A percentile compares a stretch with the other conserved stretches of the same genome.
Evolutionary conservation across 306 rosid genomes (phyloP).

Genomic region (Ormosia semicastrata): DNA sequence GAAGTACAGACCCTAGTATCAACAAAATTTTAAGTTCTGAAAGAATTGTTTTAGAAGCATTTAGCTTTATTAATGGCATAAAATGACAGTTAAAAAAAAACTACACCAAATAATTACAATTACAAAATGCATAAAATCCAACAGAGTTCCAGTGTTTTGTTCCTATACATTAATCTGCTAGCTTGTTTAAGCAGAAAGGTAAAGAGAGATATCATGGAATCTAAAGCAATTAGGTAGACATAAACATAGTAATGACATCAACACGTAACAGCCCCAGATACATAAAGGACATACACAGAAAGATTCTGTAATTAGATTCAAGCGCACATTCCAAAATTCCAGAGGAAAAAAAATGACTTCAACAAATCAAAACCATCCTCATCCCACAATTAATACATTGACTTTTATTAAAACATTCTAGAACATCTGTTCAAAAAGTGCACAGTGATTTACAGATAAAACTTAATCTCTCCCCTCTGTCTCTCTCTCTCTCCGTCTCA

Average conservation of each 20-base stretch:
- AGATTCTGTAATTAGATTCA: background rate
- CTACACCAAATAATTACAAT: background rate
- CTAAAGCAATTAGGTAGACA: background rate
- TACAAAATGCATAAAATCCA: background rate
- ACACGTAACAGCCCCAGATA: background rate
- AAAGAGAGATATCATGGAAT: background rate
- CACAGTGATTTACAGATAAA: background rate
- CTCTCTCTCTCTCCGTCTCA: background rate
- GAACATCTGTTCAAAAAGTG: background rate
- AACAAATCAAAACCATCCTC: background rate
- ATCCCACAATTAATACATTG: background rate
- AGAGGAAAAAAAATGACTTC: background rate
- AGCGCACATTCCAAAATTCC: background rate
- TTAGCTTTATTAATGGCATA: background rate
- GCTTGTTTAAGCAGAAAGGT: background rate
- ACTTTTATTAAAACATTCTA: background rate
- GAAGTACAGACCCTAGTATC: background rate
- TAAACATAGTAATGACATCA: too few species aligned
- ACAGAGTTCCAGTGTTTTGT: background rate
- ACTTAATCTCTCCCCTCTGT: background rate
- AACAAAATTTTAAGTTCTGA: background rate
- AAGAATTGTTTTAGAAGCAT: background rate
- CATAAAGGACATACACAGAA: background rate
- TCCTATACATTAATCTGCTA: background rate
- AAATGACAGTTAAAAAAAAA: background rate